Evolutionary conservation across 1,139 yeast genomes (phyloP).

Genomic region (Yamadazyma trypodendri): DNA sequence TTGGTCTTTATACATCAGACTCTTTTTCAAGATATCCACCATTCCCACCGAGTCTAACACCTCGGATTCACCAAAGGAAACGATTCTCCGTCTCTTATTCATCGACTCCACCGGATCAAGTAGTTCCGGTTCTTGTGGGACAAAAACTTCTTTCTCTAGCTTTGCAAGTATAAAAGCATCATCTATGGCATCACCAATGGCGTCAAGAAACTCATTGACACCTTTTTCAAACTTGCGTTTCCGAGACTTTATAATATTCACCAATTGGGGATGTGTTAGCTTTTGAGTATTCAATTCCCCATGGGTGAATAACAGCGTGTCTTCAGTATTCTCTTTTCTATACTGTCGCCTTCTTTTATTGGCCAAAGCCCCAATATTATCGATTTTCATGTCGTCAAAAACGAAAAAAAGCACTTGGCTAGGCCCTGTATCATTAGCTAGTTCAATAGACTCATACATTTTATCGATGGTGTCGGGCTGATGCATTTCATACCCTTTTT

Average conservation of each 20-base stretch:
- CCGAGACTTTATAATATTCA: conserved; percentile 59
- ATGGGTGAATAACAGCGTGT: conserved; percentile 14
- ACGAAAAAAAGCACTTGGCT: conserved; percentile 67
- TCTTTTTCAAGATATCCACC: conserved; percentile 43
- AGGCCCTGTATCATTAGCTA: conserved; percentile 20
- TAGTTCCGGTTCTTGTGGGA: conserved; percentile 48
- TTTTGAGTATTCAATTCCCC: conserved; percentile 14
- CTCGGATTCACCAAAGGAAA: conserved; percentile 1
- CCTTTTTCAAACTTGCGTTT: conserved; percentile 50
- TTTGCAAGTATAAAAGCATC: conserved; percentile 14
- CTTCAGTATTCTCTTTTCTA: conserved; percentile 15
- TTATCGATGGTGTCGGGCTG: conserved; percentile 30
- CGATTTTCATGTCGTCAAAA: conserved; percentile 65
- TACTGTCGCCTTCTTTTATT: conserved; percentile 17
- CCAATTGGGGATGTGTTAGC: conserved; percentile 37
- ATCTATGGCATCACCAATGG: conserved; percentile 8
- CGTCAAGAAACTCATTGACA: conserved; percentile 37
- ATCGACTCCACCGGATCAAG: conserved; percentile 31
- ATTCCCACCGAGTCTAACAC: conserved; percentile 34
- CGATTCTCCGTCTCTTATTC: conserved; percentile 12
- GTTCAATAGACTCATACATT: conserved; percentile 24
- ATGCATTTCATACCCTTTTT: conserved; percentile 45
- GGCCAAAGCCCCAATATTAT: conserved; percentile 35
- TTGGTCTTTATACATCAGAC: conserved; percentile 58
- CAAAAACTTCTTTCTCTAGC: conserved; percentile 31